Evolutionary conservation across 2,329 filamentous ascomycete genomes (phyloP), one percentile per base, ranked within the genome.

Genomic region (Hypoxylon sp.): DNA sequence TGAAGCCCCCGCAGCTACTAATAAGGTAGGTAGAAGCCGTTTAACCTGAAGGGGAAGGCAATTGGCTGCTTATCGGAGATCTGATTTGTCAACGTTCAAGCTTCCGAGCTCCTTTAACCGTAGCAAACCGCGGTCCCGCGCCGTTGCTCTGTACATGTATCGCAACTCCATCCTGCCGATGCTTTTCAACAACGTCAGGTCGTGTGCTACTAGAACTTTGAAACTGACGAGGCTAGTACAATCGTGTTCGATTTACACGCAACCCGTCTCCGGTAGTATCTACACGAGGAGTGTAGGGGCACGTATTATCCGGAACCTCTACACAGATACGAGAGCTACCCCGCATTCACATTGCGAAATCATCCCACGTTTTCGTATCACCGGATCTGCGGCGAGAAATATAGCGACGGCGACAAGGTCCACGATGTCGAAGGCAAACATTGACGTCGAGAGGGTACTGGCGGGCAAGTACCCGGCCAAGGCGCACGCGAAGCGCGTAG

Each of bases 401-500:
- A 44, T 57, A 67, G n/a, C 61, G 42, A 67, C 56, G 50, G 51
- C 46, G 39, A 42, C 63, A n/a, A 60, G 17, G 8, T 19, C 27
- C 64, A 65, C 44, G 35, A 76, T 76, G 75, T 75, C 75, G 6
- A 74, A 74, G 70, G 75, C 75, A 2, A 73, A 75, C 39, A 76
- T 82, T 72, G 79, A 84, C 72, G 86, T 84, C 72, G 83, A 88
- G 52, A 78, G 81, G 31, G 80, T 90, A 70, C 82, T 91, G 67
- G 81, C 84, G 82, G 87, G 85, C 71, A 91, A 91, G 76, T 91
- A 91, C 79, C 96, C 96, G 24, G 95, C 92, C 75, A 98, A 98
- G 83, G 85, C 87, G 29, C 96, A 99, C 80, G 93, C 92, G 66
- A 88, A 88, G 74, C 90, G 91, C 68, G 94, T 98, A n/a, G 92